Percentiles rank a stretch among this genome's conserved stretches.
Conservation (phyloP, 768 basidiomycete genomes). For the Crassisporium funariophilum region DNA sequence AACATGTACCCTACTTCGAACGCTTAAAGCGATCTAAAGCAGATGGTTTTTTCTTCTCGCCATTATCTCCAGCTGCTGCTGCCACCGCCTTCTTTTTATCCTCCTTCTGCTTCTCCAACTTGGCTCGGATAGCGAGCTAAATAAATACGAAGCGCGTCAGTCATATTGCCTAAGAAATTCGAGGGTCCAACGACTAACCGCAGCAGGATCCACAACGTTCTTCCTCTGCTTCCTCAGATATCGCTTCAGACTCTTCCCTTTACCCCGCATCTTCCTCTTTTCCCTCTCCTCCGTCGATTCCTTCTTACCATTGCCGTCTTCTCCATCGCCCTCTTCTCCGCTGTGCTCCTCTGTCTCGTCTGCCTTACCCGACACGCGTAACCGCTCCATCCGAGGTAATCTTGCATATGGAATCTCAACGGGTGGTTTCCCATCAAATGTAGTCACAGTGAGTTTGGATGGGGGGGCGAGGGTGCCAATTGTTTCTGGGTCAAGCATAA, state of each 20-base stretch:
- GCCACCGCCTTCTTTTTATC: constrained; percentile 38
- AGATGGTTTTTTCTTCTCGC: constrained; percentile 32
- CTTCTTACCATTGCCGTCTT: constrained; percentile 35
- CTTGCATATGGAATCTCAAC: constrained; percentile 64
- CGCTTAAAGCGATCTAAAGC: constrained; percentile 46
- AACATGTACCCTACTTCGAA: constrained; percentile 6
- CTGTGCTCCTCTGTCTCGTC: constrained; percentile 63
- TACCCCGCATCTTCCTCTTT: constrained; percentile 86
- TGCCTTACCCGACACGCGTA: constrained; percentile 73
- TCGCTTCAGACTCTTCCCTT: constrained; percentile 82
- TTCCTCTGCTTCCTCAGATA: constrained; percentile 90
- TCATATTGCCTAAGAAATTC: background rate
- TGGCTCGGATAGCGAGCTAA: constrained; percentile 65
- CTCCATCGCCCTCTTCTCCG: constrained; percentile 43
- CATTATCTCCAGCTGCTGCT: constrained; percentile 13
- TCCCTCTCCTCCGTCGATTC: constrained; percentile 45
- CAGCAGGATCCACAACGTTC: constrained; percentile 87
- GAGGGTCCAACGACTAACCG: constrained; percentile 11
- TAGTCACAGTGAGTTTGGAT: constrained; percentile 53
- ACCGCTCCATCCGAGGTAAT: constrained; percentile 76
- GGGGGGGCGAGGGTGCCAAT: constrained; percentile 69
- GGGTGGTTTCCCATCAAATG: constrained; percentile 34
- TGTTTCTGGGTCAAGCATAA: constrained; percentile 79
- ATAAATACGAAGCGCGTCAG: background rate
- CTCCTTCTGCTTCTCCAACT: constrained; percentile 60